Percentiles rank a stretch among this genome's conserved stretches.
These are phyloP conservation scores for Emergomyces africanus DNA, from an alignment of 2,329 filamentous ascomycete species.

Conservation along the genomic window DNA sequence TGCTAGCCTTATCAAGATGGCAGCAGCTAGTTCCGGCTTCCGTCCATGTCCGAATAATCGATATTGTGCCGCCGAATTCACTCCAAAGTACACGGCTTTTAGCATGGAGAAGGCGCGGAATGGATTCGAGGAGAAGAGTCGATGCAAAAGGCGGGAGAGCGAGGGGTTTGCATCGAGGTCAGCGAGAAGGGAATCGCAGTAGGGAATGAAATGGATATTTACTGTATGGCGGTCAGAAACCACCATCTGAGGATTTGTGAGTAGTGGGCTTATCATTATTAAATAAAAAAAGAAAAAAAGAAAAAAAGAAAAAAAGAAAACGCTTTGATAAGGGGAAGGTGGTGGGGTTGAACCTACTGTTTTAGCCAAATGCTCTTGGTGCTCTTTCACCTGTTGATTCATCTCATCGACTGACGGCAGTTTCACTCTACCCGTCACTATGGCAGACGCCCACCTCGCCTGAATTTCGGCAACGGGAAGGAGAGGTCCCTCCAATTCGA, in stretches of 20 bases:
- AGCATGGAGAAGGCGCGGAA: slow-evolving; percentile 17
- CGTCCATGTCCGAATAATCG: slow-evolving; percentile 22
- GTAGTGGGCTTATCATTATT: too few species aligned
- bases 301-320: too few species aligned
- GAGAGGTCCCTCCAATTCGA: slow-evolving; percentile 21
- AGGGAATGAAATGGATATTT: slow-evolving; percentile 17
- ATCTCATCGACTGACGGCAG: slow-evolving; percentile 18
- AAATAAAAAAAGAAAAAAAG: neutral
- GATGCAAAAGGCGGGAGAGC: slow-evolving; percentile 16
- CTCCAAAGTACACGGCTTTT: slow-evolving; percentile 24
- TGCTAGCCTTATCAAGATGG: slow-evolving; percentile 21
- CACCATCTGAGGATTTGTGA: slow-evolving; percentile 14
- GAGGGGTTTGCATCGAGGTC: slow-evolving; percentile 23
- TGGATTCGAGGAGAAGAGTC: slow-evolving; percentile 17
- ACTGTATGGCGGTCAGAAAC: slow-evolving; percentile 21
- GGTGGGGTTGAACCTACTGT: slow-evolving; percentile 7
- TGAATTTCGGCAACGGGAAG: slow-evolving; percentile 24
- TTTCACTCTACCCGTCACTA: slow-evolving; percentile 16
- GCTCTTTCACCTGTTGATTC: slow-evolving; percentile 15
- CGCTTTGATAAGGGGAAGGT: too few species aligned
- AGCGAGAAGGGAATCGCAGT: slow-evolving; percentile 22
- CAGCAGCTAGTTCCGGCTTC: slow-evolving; percentile 18
- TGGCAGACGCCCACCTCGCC: slow-evolving; percentile 21
- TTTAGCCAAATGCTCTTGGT: slow-evolving; percentile 16
- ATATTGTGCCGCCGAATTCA: slow-evolving; percentile 26